Evolutionary conservation across 140 eudicot species (phyloP), one percentile per base, ranked within the genome.

Genomic region (Bidens hawaiensis): DNA sequence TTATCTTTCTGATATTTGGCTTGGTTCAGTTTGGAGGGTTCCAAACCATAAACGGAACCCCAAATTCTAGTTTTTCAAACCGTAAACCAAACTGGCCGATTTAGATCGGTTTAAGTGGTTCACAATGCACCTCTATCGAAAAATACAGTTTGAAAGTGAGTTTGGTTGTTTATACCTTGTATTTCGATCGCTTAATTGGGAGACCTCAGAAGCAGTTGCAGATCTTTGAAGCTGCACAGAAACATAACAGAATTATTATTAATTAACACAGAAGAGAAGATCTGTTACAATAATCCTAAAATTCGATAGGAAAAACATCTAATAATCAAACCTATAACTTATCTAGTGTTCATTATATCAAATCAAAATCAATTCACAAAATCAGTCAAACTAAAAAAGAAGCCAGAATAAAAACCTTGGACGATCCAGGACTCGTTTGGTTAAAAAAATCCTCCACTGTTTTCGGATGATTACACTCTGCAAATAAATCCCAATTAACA

Each of bases 401-500:
- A 3, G 4, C 34, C 34, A 30, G 34, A 30, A 30, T 30, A 30
- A 30, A 30, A 30, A 30, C 83, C 86, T 82, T 90, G 1, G 86
- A 71, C 55, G 72, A 76, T 17, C 56, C 31, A 8, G 77, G 47
- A 7, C 84, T 79, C 11, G 78, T 69, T 25, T 69, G 64, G 40
- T 56, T 82, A 38, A 72, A 70, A 70, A 86, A 87, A 69, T 91
- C 98, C 41, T 91, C 98, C 65, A 78, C 83, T 2, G 87, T 80
- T 78, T 85, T 91, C 0, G 98, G 98, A 74, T 91, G 98, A 73
- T 91, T 72, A 52, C 98, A 91, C 75, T 78, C 96, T 91, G 75
- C 26, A 61, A 65, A 43, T 36, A 61, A 65, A 43, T 41, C 51
- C 56, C 34, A 28, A 13, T 45, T 6, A 48, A 2, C n/a, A n/a